Evolutionary conservation across 805 yeast genomes (phyloP).

Genomic region (Cephaloascus fragrans): DNA sequence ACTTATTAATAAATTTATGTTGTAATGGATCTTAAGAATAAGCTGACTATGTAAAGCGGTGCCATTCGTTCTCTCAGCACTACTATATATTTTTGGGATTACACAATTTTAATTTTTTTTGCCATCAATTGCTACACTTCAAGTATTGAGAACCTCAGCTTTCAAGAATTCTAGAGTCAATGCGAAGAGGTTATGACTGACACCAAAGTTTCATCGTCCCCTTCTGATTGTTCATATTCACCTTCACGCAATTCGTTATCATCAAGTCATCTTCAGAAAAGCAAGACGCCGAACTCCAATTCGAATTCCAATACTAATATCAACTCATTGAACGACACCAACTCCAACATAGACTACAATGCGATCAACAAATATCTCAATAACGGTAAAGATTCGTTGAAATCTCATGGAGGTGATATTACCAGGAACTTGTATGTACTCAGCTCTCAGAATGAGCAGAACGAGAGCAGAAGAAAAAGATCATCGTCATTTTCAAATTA

Average conservation of each 20-base stretch:
- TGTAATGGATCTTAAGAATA: too few relatives aligned
- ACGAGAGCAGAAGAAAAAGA: slow-evolving; percentile 15
- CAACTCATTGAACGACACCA: too few relatives aligned
- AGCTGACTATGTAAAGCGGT: too few relatives aligned
- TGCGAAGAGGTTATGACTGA: too few relatives aligned
- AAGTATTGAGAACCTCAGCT: too few relatives aligned
- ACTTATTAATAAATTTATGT: too few relatives aligned
- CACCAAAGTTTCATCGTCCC: background rate
- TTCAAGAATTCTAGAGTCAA: too few relatives aligned
- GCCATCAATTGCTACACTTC: too few relatives aligned
- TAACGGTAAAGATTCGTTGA: slow-evolving; percentile 22
- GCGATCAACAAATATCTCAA: slow-evolving; percentile 23
- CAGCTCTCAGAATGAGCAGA: background rate
- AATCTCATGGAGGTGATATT: slow-evolving; percentile 32
- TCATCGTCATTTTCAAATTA: slow-evolving; percentile 28
- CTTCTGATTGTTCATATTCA: background rate
- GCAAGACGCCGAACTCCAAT: background rate
- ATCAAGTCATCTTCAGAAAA: background rate
- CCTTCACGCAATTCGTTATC: background rate
- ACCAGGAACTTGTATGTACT: slow-evolving; percentile 20
- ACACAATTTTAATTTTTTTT: too few relatives aligned
- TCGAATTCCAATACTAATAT: background rate
- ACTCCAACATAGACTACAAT: slow-evolving; percentile 17
- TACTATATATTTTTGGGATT: too few relatives aligned
- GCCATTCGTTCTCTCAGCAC: too few relatives aligned